Evolutionary conservation across 345 rosid genomes (phyloP).

Genomic region (Heritiera littoralis): DNA sequence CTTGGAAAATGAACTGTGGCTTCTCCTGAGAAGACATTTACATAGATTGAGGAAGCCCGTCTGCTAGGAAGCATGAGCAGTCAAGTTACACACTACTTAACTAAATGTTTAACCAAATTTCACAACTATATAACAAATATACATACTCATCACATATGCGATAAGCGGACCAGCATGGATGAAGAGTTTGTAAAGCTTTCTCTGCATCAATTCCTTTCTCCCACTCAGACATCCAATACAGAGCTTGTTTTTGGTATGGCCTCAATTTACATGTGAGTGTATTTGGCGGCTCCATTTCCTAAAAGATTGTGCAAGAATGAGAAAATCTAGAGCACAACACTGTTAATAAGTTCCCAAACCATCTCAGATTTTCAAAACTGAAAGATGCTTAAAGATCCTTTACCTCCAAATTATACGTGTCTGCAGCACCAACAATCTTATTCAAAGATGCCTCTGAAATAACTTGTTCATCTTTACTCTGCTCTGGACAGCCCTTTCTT

Average conservation of each 20-base stretch:
- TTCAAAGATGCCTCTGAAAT: conserved; percentile 53
- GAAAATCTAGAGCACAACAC: neutral
- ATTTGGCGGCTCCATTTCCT: conserved; percentile 71
- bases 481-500: conserved; percentile 43
- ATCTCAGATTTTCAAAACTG: neutral
- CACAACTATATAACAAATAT: neutral
- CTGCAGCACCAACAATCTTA: conserved; percentile 58
- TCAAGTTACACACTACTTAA: conserved; percentile 2
- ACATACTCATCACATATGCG: conserved; percentile 63
- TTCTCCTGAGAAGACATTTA: conserved; percentile 70
- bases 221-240: conserved; percentile 64
- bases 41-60: conserved; percentile 61
- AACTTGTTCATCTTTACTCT: conserved; percentile 52
- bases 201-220: conserved; percentile 59
- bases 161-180: conserved; percentile 74
- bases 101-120: neutral
- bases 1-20: conserved; percentile 66
- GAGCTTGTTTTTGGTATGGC: conserved; percentile 75
- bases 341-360: neutral
- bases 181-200: conserved; percentile 57
- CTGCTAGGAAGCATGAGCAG: conserved; percentile 30
- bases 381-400: neutral
- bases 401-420: conserved; percentile 54
- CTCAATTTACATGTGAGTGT: conserved; percentile 52
- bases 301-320: conserved; percentile 1